phyloP scores from a whole-genome alignment of 2,329 filamentous ascomycete genomes.

The Rhynchosporium secalis region DNA sequence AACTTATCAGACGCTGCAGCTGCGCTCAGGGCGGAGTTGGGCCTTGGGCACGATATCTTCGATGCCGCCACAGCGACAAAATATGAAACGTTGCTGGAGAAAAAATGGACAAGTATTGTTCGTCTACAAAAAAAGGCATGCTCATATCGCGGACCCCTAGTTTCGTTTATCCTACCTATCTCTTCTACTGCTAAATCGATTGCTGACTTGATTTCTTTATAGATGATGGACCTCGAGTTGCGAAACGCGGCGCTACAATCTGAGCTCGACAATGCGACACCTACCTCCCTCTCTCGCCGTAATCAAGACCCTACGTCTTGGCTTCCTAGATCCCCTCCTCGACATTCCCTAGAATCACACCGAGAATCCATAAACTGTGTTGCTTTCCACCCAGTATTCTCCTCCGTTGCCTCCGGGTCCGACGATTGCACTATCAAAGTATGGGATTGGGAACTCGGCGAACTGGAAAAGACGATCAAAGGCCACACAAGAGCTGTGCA shows the following conservation, averaged over 20 bases:
- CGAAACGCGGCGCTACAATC: slow-evolving; percentile 70
- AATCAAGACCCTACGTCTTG: slow-evolving; percentile 84
- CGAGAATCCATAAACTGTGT: slow-evolving; percentile 79
- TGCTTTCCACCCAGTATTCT: slow-evolving; percentile 90
- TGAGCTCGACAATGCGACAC: slow-evolving; percentile 62
- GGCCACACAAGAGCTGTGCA: slow-evolving; percentile 86
- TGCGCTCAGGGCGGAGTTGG: slow-evolving; percentile 74
- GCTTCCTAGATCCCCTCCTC: slow-evolving; percentile 75
- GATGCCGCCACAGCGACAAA: slow-evolving; percentile 84
- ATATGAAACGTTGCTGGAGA: slow-evolving; percentile 90
- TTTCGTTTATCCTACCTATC: too few species aligned
- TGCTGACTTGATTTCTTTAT: background rate
- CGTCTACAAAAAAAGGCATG: slow-evolving; percentile 84
- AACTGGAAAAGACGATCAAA: slow-evolving; percentile 86
- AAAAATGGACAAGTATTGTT: slow-evolving; percentile 97
- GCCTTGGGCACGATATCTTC: slow-evolving; percentile 62
- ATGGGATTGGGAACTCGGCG: slow-evolving; percentile 94
- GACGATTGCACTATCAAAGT: slow-evolving; percentile 95
- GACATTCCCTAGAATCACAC: slow-evolving; percentile 82
- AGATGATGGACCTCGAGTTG: slow-evolving; percentile 93
- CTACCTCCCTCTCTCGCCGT: slow-evolving; percentile 40
- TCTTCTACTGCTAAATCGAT: too few species aligned
- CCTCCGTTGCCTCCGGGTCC: slow-evolving; percentile 83
- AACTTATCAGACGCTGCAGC: slow-evolving; percentile 69
- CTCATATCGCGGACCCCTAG: too few species aligned